A percentile compares a stretch with the other conserved stretches of the same genome.
Conservation (phyloP, 176 grass and related monocot genomes). For the Saccharum spontaneum region DNA sequence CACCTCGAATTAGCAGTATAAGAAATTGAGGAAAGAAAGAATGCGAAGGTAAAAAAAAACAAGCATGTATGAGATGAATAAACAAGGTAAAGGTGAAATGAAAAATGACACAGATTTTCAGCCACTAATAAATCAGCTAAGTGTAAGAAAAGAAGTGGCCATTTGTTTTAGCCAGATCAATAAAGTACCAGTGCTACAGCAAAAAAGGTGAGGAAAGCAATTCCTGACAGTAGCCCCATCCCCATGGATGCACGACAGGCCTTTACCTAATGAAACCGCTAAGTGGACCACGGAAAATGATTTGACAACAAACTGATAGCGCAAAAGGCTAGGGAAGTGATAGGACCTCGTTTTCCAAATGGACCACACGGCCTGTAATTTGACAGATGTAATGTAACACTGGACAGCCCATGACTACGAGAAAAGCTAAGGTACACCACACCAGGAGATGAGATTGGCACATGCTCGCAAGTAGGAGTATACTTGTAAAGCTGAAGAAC, state of each 20-base stretch:
- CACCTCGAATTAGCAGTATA: not conserved
- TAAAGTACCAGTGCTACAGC: constrained; percentile 35
- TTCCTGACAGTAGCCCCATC: constrained; percentile 5
- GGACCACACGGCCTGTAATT: constrained; percentile 27
- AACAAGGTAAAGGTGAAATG: constrained; percentile 28
- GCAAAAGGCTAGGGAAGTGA: constrained; percentile 12
- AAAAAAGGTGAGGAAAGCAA: constrained; percentile 33
- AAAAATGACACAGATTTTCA: constrained; percentile 3
- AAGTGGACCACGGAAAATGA: constrained; percentile 48
- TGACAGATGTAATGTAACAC: constrained; percentile 20
- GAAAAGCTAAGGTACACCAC: not conserved
- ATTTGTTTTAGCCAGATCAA: constrained; percentile 10
- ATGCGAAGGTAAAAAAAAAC: not conserved
- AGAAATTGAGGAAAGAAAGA: not conserved
- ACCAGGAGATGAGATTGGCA: constrained; percentile 7
- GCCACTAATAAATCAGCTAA: constrained; percentile 4
- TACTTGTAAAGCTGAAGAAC: constrained; percentile 29
- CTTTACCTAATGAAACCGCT: constrained; percentile 42
- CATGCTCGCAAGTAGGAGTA: constrained; percentile 20
- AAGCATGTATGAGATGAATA: not conserved
- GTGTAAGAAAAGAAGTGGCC: constrained; percentile 25
- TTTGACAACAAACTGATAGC: constrained; percentile 20
- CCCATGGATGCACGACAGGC: constrained; percentile 15
- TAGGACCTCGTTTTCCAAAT: constrained; percentile 29
- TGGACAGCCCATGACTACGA: constrained; percentile 22